Evolutionary conservation across 2,329 filamentous ascomycete species (phyloP).

Genomic region (Erysiphe pulchra): DNA sequence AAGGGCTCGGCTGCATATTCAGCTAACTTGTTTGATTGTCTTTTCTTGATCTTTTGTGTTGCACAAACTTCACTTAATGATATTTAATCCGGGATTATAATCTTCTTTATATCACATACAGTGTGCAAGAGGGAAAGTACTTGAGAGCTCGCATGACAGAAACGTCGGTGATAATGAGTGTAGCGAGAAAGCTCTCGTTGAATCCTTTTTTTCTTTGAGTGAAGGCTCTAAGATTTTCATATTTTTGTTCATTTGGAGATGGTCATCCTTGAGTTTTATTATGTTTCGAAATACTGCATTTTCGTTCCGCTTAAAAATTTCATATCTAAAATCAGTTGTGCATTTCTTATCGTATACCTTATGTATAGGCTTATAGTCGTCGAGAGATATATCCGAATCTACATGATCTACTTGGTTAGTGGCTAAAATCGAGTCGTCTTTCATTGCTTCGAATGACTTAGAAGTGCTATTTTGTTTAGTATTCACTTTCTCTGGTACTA

Average conservation of each 20-base stretch:
- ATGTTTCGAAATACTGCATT: neutral
- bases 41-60: constrained; percentile 1
- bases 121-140: neutral
- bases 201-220: neutral
- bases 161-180: neutral
- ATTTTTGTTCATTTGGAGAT: neutral
- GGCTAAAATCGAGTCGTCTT: too few relatives aligned
- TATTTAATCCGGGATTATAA: neutral
- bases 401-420: too few relatives aligned
- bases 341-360: neutral
- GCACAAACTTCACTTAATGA: neutral
- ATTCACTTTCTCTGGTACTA: too few relatives aligned
- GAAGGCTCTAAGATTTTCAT: neutral
- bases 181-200: neutral
- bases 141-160: neutral
- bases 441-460: too few relatives aligned
- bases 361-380: too few relatives aligned
- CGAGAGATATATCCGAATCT: too few relatives aligned
- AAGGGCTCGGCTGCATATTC: neutral
- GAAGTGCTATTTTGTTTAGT: too few relatives aligned
- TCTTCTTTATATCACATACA: constrained; percentile 1
- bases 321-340: neutral
- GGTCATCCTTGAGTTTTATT: neutral
- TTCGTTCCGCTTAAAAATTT: neutral
- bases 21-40: neutral